Evolutionary conservation across 1,139 yeast species (phyloP), one percentile per base, ranked within the genome.

Genomic region (Nakaseomyces nivariensis): DNA sequence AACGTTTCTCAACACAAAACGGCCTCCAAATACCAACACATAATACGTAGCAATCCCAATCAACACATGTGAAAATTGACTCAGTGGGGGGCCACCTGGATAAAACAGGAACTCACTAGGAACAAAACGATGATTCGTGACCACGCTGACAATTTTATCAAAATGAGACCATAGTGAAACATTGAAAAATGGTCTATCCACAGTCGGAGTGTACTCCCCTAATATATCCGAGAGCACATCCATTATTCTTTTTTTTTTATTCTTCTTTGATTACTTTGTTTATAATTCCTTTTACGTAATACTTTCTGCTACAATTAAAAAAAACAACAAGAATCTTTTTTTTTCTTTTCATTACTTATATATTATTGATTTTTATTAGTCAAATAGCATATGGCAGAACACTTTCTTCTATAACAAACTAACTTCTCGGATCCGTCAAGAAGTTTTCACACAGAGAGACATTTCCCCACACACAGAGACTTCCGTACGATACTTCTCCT

Each of bases 11-110:
- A 82, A 74, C 29, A 81, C 55, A 37, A 67, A 77, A 63, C 82
- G 73, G 40, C 90, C 90, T 49, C 92, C 92, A 62, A 84, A 83
- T 49, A 85, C 79, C 22, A 83, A 74, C 29, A 76, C 56, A 59
- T 85, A 85, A 69, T 85, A 85, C 13, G 75, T 58, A 10, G 74
- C 69, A 55, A 84, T 82, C 44, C 78, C 79, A 6, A 70, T 64
- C 37, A 75, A 68, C 10, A 82, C 92, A 31, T 45, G 44, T 17
- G 44, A 29, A 11, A 80, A 73, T 7, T 85, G 79, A 37, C 86
- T 79, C 49, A 85, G 67, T 22, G 82, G 79, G 1, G 80, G 72
- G 52, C 75, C 71, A 41, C 81, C 80, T 34, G 73, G 74, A 44
- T 73, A 67, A 60, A 83, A 85, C 43, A 69, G 67, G 59, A 85